phyloP scores from a whole-genome alignment of 768 basidiomycete species.

The Lentinula boryana region DNA sequence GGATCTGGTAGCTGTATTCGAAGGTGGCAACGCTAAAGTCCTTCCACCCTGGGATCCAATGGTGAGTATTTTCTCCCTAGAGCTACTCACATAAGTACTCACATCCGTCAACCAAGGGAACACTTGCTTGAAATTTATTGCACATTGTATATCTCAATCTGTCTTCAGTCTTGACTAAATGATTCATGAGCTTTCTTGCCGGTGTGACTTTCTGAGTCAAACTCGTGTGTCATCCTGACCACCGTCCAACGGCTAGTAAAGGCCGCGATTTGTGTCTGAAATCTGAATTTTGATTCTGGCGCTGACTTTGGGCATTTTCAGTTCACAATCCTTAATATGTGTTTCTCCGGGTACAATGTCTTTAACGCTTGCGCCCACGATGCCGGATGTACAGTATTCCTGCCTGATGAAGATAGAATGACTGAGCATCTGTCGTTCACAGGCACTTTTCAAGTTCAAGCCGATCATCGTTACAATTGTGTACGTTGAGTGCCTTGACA shows the following conservation, averaged over 20 bases:
- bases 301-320: no score
- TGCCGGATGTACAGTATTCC: no score
- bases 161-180: not conserved
- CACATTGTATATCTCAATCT: not conserved
- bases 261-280: not conserved
- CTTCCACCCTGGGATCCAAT: constrained; percentile 93
- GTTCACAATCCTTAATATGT: no score
- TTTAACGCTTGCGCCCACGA: no score
- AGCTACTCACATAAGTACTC: not conserved
- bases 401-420: no score
- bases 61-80: constrained; percentile 37
- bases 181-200: not conserved
- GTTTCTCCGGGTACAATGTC: no score
- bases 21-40: constrained; percentile 56
- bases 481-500: not conserved
- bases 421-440: not conserved
- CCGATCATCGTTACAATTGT: not conserved
- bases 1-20: constrained; percentile 77
- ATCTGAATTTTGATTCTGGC: no score
- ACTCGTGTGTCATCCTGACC: no score
- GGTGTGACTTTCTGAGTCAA: no score
- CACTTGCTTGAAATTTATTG: constrained; percentile 14
- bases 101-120: constrained; percentile 13
- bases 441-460: not conserved
- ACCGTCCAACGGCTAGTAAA: not conserved